Percentiles rank a stretch among this genome's conserved stretches.
Conservation (phyloP, 495 filamentous ascomycete genomes). For the Entonaema liquescens region DNA sequence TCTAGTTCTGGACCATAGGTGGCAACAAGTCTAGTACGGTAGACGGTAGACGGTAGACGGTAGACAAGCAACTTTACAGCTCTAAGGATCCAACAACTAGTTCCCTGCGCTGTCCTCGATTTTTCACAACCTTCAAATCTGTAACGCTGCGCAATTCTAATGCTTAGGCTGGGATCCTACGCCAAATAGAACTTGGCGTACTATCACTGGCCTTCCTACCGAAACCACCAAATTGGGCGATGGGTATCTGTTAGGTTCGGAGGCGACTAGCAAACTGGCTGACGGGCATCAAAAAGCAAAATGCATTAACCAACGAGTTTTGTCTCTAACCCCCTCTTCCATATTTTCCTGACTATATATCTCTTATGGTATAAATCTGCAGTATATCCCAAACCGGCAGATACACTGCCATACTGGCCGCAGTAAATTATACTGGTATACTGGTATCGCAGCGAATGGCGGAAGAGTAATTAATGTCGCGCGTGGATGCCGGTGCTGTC, state of each 20-base stretch:
- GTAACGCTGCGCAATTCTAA: constrained; percentile 34
- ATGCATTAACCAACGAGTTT: constrained; percentile 5
- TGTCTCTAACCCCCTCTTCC: constrained; percentile 10
- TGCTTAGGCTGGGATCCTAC: constrained; percentile 33
- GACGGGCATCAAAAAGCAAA: constrained; percentile 18
- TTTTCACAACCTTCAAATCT: constrained; percentile 18
- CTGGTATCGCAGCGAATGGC: constrained; percentile 25
- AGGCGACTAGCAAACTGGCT: constrained; percentile 29
- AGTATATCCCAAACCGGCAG: constrained; percentile 25
- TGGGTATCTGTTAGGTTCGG: constrained; percentile 19
- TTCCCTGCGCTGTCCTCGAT: constrained; percentile 26
- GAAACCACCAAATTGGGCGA: constrained; percentile 13
- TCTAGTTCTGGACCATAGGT: neutral
- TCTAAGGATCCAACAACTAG: constrained; percentile 15
- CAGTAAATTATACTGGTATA: constrained; percentile 28
- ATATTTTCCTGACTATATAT: constrained; percentile 12
- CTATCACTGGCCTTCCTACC: constrained; percentile 29
- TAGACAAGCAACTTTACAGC: constrained; percentile 9
- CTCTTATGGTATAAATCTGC: constrained; percentile 17
- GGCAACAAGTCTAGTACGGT: neutral
- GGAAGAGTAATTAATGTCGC: constrained; percentile 38
- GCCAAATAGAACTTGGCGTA: constrained; percentile 37
- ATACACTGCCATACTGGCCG: constrained; percentile 24
- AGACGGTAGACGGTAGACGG: too few species aligned
- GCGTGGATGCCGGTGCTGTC: constrained; percentile 28